Evolutionary conservation across 495 filamentous ascomycete genomes (phyloP).

Genomic region (Lasiosphaeria miniovina): DNA sequence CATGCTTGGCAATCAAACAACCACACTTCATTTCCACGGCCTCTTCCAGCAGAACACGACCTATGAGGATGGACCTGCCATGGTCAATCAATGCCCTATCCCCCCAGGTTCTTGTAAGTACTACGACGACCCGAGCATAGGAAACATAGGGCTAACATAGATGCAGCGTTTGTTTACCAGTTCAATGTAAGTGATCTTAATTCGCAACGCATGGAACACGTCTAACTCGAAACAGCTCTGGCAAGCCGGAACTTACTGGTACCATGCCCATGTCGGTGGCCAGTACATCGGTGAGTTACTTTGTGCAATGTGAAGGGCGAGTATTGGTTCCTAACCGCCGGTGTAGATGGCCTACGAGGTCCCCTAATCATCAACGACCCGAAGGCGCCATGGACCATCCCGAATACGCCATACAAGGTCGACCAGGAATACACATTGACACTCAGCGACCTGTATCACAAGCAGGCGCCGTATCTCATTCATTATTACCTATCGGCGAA

Average conservation of each 20-base stretch:
- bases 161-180: constrained; percentile 4
- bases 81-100: constrained; percentile 62
- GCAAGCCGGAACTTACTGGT: constrained; percentile 45
- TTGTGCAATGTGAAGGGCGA: background rate
- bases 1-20: constrained; percentile 57
- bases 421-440: constrained; percentile 52
- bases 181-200: background rate
- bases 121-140: constrained; percentile 2
- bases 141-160: background rate
- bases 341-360: constrained; percentile 53
- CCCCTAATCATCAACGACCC: constrained; percentile 56
- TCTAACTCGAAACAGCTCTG: background rate
- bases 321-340: background rate
- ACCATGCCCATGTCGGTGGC: constrained; percentile 33
- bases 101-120: constrained; percentile 43
- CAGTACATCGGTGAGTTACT: constrained; percentile 21
- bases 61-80: constrained; percentile 62
- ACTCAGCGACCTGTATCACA: constrained; percentile 50
- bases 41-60: constrained; percentile 61
- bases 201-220: background rate
- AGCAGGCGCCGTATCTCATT: constrained; percentile 42
- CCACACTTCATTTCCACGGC: constrained; percentile 69
- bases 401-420: constrained; percentile 41
- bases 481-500: constrained; percentile 41
- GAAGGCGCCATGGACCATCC: constrained; percentile 19